Evolutionary conservation across 805 yeast species (phyloP).

Genomic region (Schwanniomyces occidentalis): DNA sequence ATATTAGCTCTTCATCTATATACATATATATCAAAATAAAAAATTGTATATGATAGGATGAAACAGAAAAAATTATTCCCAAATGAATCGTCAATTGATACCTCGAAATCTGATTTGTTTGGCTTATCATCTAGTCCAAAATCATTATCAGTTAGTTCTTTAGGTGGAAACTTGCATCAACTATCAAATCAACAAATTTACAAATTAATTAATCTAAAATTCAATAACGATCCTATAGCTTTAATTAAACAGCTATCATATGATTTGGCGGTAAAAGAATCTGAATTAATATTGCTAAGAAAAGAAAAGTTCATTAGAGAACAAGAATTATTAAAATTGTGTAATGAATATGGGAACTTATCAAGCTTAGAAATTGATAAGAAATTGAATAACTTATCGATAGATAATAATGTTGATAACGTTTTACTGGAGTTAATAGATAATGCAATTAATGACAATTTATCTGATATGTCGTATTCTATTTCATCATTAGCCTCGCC

Average conservation of each 20-base stretch:
- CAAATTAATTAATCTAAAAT: conserved; percentile 23
- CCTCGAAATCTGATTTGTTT: conserved; percentile 5
- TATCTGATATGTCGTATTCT: conserved; percentile 7
- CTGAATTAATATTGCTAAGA: conserved; percentile 42
- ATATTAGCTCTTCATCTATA: no score
- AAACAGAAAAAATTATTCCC: conserved; percentile 3
- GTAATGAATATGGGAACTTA: conserved; percentile 37
- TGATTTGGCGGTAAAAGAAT: conserved; percentile 49
- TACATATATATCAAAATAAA: not conserved
- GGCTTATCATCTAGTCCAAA: conserved; percentile 1
- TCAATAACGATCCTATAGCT: conserved; percentile 22
- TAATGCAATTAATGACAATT: conserved; percentile 27
- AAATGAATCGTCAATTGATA: conserved; percentile 1
- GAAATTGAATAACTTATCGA: conserved; percentile 16
- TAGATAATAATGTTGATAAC: conserved; percentile 16
- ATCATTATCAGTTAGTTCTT: conserved; percentile 4
- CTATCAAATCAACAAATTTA: conserved; percentile 20
- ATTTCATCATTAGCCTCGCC: no score
- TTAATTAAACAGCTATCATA: conserved; percentile 48
- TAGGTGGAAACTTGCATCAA: conserved; percentile 20
- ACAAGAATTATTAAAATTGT: conserved; percentile 29
- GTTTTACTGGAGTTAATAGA: conserved; percentile 28
- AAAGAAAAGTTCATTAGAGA: conserved; percentile 33
- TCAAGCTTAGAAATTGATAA: conserved; percentile 36
- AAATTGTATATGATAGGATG: conserved; percentile 1